Evolutionary conservation across 768 basidiomycete species (phyloP).

Genomic region (Vararia minispora): DNA sequence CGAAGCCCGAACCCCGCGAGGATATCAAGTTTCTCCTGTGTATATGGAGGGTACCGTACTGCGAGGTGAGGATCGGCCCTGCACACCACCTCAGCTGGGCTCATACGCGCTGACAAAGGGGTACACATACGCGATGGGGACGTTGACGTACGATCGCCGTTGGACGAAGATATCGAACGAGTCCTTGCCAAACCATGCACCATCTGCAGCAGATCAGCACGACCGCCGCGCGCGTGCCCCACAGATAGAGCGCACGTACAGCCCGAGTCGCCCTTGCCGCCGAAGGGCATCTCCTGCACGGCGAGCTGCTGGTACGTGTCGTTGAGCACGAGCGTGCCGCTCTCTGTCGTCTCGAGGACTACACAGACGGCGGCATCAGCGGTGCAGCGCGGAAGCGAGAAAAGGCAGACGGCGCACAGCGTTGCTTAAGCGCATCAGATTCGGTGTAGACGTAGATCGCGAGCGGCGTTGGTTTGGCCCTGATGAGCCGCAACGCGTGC

Average conservation of each 20-base stretch:
- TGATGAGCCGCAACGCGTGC: slow-evolving; percentile 17
- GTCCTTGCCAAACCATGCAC: slow-evolving; percentile 16
- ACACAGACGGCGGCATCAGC: no score
- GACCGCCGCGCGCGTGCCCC: not conserved
- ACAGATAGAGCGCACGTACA: slow-evolving; percentile 13
- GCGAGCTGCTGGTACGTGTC: slow-evolving; percentile 18
- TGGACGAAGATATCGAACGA: slow-evolving; percentile 36
- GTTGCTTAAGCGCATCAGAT: slow-evolving; percentile 8
- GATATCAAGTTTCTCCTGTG: slow-evolving; percentile 24
- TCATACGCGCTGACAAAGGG: not conserved
- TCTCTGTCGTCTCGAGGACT: slow-evolving; percentile 22
- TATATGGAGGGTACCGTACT: slow-evolving; percentile 54
- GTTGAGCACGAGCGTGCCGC: slow-evolving; percentile 23
- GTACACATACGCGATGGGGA: slow-evolving; percentile 46
- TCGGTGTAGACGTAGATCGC: slow-evolving; percentile 12
- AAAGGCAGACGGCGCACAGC: no score
- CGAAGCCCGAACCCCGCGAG: slow-evolving; percentile 15
- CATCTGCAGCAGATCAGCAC: slow-evolving; percentile 14
- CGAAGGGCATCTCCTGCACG: slow-evolving; percentile 16
- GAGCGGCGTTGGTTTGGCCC: slow-evolving; percentile 8
- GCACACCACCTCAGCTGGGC: no score
- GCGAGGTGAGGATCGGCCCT: slow-evolving; percentile 40
- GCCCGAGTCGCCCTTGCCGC: slow-evolving; percentile 21
- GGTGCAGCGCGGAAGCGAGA: no score
- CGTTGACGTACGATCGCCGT: slow-evolving; percentile 35